Evolutionary conservation across 148 eudicot genomes (phyloP).

Genomic region (Heliamphora exappendiculata): DNA sequence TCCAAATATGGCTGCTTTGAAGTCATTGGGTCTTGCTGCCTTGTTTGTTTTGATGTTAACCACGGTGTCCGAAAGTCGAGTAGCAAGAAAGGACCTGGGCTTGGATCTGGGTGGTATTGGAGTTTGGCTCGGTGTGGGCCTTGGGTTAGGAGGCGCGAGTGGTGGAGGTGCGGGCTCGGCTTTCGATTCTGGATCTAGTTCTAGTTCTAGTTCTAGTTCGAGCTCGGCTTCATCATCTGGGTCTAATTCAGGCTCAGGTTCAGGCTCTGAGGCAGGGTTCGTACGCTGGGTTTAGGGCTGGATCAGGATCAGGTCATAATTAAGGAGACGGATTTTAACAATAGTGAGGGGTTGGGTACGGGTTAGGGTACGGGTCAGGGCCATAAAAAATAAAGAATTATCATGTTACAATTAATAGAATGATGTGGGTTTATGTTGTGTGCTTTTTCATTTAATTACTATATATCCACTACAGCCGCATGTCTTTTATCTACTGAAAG

Average conservation of each 20-base stretch:
- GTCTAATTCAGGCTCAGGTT: neutral
- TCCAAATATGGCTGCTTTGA: constrained; percentile 7
- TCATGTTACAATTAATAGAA: too few relatives aligned
- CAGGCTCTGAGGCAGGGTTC: constrained; percentile 11
- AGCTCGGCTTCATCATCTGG: too few relatives aligned
- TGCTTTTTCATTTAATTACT: too few relatives aligned
- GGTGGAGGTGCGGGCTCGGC: constrained; percentile 26
- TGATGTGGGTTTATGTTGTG: too few relatives aligned
- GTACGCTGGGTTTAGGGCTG: too few relatives aligned
- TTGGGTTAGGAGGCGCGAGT: constrained; percentile 18
- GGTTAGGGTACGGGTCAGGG: too few relatives aligned
- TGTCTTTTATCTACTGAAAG: too few relatives aligned
- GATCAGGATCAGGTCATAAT: constrained; percentile 18
- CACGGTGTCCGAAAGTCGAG: constrained; percentile 13
- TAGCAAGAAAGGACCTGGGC: constrained; percentile 26
- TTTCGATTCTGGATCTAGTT: constrained; percentile 32
- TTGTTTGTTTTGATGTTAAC: constrained; percentile 7
- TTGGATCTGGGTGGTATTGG: constrained; percentile 22
- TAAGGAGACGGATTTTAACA: too few relatives aligned
- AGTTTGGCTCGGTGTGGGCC: constrained; percentile 21
- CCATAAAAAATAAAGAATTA: too few relatives aligned
- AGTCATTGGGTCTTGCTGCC: constrained; percentile 16
- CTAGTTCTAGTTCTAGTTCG: constrained; percentile 34
- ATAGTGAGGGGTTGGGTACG: too few relatives aligned
- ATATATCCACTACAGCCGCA: too few relatives aligned